Evolutionary conservation across 1,284 basidiomycete genomes (phyloP).

Genomic region (Inonotus hispidus): DNA sequence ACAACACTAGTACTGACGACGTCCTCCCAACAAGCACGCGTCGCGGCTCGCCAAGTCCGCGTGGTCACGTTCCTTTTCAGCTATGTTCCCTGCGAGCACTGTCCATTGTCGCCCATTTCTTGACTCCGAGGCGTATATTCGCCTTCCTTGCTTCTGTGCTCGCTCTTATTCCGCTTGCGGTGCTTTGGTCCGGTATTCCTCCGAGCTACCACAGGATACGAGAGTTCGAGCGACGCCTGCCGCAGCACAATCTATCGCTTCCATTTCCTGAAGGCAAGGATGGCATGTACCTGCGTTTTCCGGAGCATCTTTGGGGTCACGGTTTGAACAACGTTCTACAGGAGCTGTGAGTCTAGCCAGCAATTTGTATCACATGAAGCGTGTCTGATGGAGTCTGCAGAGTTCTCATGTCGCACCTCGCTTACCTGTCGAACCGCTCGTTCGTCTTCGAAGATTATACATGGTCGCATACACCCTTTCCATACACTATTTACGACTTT

Average conservation of each 20-base stretch:
- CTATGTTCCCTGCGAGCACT: slow-evolving; percentile 15
- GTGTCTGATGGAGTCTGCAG: slow-evolving; percentile 19
- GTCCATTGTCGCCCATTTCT: slow-evolving; percentile 13
- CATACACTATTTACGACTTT: slow-evolving; percentile 27
- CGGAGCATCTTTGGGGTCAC: slow-evolving; percentile 19
- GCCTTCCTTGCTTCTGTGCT: slow-evolving; percentile 25
- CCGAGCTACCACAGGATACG: slow-evolving; percentile 35
- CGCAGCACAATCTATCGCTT: slow-evolving; percentile 20
- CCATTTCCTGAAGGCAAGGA: slow-evolving; percentile 20
- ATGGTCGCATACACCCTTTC: slow-evolving; percentile 28
- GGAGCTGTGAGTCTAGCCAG: slow-evolving; percentile 31
- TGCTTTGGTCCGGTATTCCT: slow-evolving; percentile 36
- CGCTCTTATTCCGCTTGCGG: slow-evolving; percentile 27
- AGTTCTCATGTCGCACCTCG: slow-evolving; percentile 20
- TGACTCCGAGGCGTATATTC: slow-evolving; percentile 27
- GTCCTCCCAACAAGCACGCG: slow-evolving; percentile 2
- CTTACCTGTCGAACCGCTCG: slow-evolving; percentile 23
- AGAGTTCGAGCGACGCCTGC: slow-evolving; percentile 18
- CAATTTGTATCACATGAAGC: slow-evolving; percentile 31
- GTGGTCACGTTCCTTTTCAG: background rate
- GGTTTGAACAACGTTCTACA: slow-evolving; percentile 34
- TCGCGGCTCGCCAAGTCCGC: slow-evolving; percentile 1
- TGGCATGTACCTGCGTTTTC: slow-evolving; percentile 19
- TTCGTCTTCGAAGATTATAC: slow-evolving; percentile 25
- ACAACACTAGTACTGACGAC: background rate